A percentile compares a stretch with the other conserved stretches of the same genome.
Evolutionary conservation across 2,329 filamentous ascomycete species (phyloP).

Genomic region (Calycina herbarum): DNA sequence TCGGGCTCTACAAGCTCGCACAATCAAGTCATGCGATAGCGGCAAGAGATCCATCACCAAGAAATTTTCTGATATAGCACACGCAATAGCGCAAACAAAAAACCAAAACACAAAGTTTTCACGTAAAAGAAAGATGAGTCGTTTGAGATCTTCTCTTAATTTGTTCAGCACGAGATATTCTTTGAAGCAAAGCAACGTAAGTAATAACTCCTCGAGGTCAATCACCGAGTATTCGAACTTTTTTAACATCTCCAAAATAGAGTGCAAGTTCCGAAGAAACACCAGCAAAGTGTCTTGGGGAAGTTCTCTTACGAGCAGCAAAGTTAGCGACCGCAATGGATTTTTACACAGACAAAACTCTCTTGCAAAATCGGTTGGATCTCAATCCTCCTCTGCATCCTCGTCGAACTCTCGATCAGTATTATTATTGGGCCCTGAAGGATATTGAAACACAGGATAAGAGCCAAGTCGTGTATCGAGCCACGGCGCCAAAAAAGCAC

Average conservation of each 20-base stretch:
- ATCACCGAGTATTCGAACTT: not conserved
- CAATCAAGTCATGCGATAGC: not conserved
- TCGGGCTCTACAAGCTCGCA: slow-evolving; percentile 9
- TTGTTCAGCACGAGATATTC: not conserved
- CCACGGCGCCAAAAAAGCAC: slow-evolving; percentile 5
- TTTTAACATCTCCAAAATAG: not conserved
- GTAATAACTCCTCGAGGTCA: not conserved
- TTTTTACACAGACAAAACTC: slow-evolving; percentile 19
- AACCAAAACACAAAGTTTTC: not conserved
- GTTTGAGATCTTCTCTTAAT: not conserved
- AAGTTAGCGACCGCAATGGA: slow-evolving; percentile 21
- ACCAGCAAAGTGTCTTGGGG: not conserved
- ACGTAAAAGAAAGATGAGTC: not conserved
- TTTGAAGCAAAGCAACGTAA: not conserved
- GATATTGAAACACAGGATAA: slow-evolving; percentile 40
- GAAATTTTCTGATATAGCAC: slow-evolving; percentile 2
- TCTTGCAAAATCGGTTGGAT: slow-evolving; percentile 19
- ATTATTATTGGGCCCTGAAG: slow-evolving; percentile 41
- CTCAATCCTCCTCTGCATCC: slow-evolving; percentile 41
- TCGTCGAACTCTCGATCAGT: slow-evolving; percentile 46
- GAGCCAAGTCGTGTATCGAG: slow-evolving; percentile 22
- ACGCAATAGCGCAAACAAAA: slow-evolving; percentile 6
- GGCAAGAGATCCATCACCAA: slow-evolving; percentile 2
- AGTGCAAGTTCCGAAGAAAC: not conserved
- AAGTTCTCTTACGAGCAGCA: slow-evolving; percentile 10